These are phyloP conservation scores for Colletotrichum caudatum DNA, from an alignment of 2,329 filamentous ascomycete genomes.

Conservation along the genomic window DNA sequence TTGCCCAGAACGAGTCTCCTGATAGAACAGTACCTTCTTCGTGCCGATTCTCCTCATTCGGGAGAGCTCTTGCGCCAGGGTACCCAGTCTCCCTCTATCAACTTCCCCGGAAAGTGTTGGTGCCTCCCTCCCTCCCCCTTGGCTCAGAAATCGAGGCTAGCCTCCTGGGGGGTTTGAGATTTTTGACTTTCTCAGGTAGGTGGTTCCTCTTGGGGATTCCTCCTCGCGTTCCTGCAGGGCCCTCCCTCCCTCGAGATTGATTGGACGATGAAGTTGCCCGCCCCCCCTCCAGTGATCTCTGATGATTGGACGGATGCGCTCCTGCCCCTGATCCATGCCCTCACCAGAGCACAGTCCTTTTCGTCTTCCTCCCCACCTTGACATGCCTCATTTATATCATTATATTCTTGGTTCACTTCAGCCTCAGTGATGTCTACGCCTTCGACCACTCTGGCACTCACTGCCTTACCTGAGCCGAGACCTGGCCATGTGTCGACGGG, in stretches of 20 bases:
- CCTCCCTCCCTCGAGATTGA: conserved; percentile 18
- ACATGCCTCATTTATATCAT: conserved; percentile 9
- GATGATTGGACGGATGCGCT: background rate
- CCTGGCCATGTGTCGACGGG: background rate
- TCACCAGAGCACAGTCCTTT: background rate
- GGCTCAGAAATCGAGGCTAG: conserved; percentile 22
- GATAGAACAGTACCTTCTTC: conserved; percentile 5
- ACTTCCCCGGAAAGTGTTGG: conserved; percentile 34
- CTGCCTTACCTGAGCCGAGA: conserved; percentile 33
- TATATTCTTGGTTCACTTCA: conserved; percentile 21
- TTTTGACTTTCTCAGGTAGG: conserved; percentile 3
- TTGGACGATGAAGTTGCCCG: conserved; percentile 10
- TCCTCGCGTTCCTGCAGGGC: conserved; percentile 24
- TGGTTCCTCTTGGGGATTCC: background rate
- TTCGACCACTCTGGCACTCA: background rate
- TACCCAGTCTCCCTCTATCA: conserved; percentile 13
- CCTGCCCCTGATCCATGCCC: background rate
- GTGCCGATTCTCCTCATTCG: background rate
- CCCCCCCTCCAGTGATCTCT: no score
- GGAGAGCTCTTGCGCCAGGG: conserved; percentile 9
- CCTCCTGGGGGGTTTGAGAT: conserved; percentile 27
- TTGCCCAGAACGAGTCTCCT: background rate
- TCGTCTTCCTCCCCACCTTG: conserved; percentile 8
- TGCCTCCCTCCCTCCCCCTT: conserved; percentile 12
- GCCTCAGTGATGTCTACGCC: conserved; percentile 13